These are phyloP conservation scores for Lasiodiplodia theobromae DNA, from an alignment of 2,329 filamentous ascomycete species.

Conservation along the genomic window DNA sequence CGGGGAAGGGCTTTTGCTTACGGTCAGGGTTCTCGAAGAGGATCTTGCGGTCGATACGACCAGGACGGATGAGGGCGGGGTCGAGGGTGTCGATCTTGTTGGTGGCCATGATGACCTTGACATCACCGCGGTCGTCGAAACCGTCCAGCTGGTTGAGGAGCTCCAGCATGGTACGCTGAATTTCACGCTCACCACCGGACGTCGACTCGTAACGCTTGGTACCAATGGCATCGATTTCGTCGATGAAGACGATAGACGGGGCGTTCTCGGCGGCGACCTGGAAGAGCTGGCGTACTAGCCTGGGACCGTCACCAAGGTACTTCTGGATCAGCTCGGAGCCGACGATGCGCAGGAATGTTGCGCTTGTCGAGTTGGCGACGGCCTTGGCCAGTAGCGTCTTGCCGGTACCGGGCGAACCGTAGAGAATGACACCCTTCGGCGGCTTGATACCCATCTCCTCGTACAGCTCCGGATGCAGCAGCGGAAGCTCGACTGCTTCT, in stretches of 20 bases:
- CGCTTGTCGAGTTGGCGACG: conserved; percentile 98
- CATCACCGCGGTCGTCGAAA: conserved; percentile 97
- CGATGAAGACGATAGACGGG: conserved; percentile 97
- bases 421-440: conserved; percentile 98
- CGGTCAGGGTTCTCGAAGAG: conserved; percentile 75
- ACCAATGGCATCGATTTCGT: conserved; percentile 98
- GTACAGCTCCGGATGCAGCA: conserved; percentile 95
- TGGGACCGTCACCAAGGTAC: conserved; percentile 94
- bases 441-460: conserved; percentile 99
- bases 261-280: conserved; percentile 92
- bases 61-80: conserved; percentile 92
- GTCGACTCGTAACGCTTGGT: conserved; percentile 99
- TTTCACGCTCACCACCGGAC: conserved; percentile 94
- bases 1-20: conserved; percentile 47
- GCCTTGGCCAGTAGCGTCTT: conserved; percentile 97
- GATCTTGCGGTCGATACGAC: conserved; percentile 98
- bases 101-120: conserved; percentile 99
- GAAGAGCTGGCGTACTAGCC: conserved; percentile 95
- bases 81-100: conserved; percentile 99
- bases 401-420: conserved; percentile 94
- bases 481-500: conserved; percentile 93
- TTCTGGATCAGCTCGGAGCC: conserved; percentile 98
- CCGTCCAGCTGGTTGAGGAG: conserved; percentile 97
- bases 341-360: conserved; percentile 96
- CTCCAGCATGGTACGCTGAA: conserved; percentile 98